phyloP scores from a whole-genome alignment of 2,329 filamentous ascomycete genomes.

The Penicillium sp. region DNA sequence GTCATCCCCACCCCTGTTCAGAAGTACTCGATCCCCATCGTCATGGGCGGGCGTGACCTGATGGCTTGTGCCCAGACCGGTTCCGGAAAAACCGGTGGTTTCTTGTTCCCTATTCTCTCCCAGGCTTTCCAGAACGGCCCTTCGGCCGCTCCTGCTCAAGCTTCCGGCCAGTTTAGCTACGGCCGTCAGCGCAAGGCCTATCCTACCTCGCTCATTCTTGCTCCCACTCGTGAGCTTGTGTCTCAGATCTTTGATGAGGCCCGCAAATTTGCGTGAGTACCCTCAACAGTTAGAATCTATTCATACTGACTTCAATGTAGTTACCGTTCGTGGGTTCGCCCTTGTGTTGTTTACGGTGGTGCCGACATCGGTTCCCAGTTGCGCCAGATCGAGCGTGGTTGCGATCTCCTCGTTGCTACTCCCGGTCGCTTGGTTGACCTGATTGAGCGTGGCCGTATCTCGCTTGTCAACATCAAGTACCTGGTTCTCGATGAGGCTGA shows the following conservation, averaged over 20 bases:
- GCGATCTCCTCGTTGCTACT: conserved; percentile 93
- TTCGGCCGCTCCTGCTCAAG: conserved; percentile 58
- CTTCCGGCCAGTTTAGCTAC: conserved; percentile 60
- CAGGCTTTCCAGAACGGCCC: conserved; percentile 91
- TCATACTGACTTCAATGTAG: conserved; percentile 40
- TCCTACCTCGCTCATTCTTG: conserved; percentile 90
- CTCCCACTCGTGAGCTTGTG: conserved; percentile 94
- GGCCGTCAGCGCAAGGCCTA: conserved; percentile 96
- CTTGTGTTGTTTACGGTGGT: conserved; percentile 97
- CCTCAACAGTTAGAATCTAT: not conserved
- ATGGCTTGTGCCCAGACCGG: conserved; percentile 99
- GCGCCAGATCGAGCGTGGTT: conserved; percentile 94
- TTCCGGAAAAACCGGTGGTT: conserved; percentile 99
- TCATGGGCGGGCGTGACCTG: conserved; percentile 93
- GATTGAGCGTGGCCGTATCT: conserved; percentile 97
- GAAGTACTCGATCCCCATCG: conserved; percentile 99
- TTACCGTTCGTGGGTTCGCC: conserved; percentile 97
- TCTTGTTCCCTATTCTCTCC: conserved; percentile 98
- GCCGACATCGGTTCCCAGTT: conserved; percentile 98
- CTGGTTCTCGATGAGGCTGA: conserved; percentile 98
- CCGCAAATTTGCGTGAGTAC: conserved; percentile 65
- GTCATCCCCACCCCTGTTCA: conserved; percentile 94
- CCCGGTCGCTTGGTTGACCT: conserved; percentile 95
- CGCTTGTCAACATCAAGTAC: conserved; percentile 97
- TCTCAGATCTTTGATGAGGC: conserved; percentile 98